phyloP scores from a whole-genome alignment of 2,329 filamentous ascomycete genomes.

The Neurospora crassa region DNA sequence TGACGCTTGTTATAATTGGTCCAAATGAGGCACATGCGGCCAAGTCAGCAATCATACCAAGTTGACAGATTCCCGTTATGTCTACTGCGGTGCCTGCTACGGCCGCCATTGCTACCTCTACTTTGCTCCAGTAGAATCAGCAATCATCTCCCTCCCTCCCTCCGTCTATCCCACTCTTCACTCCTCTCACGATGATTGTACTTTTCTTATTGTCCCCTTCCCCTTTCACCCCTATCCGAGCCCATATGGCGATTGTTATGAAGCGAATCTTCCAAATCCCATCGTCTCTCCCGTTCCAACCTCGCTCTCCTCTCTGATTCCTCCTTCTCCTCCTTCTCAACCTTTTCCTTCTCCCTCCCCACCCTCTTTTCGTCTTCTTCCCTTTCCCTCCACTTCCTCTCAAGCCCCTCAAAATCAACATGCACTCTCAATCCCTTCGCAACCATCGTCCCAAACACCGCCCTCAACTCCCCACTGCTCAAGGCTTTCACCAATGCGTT shows the following conservation, averaged over 20 bases:
- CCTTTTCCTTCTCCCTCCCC: background rate
- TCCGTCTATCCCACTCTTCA: background rate
- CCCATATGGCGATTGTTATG: background rate
- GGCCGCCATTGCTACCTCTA: background rate
- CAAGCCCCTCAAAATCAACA: slow-evolving; percentile 41
- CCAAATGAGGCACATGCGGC: background rate
- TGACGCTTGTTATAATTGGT: background rate
- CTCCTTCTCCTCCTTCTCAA: background rate
- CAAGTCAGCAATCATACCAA: background rate
- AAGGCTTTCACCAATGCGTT: slow-evolving; percentile 32
- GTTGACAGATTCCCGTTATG: background rate
- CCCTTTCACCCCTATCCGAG: background rate
- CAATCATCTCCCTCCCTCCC: background rate
- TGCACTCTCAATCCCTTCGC: slow-evolving; percentile 41
- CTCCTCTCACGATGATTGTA: background rate
- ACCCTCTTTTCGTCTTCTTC: background rate
- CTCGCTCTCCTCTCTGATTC: background rate
- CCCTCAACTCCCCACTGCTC: slow-evolving; percentile 37
- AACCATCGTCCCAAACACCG: slow-evolving; percentile 37
- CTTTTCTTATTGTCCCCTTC: background rate
- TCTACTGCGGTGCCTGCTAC: background rate
- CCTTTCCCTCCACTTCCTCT: slow-evolving; percentile 24
- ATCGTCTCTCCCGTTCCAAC: background rate
- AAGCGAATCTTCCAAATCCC: background rate
- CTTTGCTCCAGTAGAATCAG: background rate